Evolutionary conservation across 78 protist genomes (phyloP).

Genomic region (Chrysochromulina tobinii): DNA sequence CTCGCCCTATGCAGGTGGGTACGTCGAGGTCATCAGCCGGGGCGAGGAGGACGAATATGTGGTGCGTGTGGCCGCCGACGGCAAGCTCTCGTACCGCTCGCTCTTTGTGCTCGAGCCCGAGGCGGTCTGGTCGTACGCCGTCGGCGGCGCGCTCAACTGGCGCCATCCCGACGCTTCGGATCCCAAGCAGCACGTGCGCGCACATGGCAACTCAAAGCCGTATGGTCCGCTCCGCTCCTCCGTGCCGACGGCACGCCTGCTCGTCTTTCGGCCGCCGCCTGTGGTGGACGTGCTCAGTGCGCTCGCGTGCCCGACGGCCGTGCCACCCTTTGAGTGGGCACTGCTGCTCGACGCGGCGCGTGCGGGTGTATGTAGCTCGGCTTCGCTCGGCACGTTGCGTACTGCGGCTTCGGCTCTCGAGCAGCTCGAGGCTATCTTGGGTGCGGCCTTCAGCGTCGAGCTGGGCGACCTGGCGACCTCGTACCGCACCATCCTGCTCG

Average conservation of each 20-base stretch:
- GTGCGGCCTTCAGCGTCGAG: not conserved
- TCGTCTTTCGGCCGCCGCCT: not conserved
- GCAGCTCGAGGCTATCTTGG: not conserved
- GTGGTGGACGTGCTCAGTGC: too few species aligned
- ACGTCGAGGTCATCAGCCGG: not conserved
- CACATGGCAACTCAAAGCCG: not conserved
- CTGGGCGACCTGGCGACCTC: not conserved
- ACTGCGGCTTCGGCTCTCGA: not conserved
- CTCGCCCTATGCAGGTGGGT: not conserved
- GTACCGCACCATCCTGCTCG: not conserved
- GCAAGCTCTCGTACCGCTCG: not conserved
- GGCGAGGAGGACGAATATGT: not conserved
- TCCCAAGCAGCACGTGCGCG: not conserved
- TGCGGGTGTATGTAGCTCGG: not conserved
- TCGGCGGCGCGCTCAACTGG: not conserved
- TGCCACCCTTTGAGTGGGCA: not conserved
- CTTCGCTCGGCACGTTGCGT: not conserved
- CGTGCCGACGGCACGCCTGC: not conserved
- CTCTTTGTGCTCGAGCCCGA: not conserved
- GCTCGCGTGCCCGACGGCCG: not conserved
- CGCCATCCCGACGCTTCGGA: not conserved
- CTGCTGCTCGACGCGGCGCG: slow-evolving; percentile 2
- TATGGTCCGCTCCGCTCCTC: not conserved
- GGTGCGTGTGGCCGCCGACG: not conserved
- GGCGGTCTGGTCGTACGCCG: not conserved